phyloP scores from a whole-genome alignment of 2,329 filamentous ascomycete species.

The Phaeosphaeriaceae sp. region DNA sequence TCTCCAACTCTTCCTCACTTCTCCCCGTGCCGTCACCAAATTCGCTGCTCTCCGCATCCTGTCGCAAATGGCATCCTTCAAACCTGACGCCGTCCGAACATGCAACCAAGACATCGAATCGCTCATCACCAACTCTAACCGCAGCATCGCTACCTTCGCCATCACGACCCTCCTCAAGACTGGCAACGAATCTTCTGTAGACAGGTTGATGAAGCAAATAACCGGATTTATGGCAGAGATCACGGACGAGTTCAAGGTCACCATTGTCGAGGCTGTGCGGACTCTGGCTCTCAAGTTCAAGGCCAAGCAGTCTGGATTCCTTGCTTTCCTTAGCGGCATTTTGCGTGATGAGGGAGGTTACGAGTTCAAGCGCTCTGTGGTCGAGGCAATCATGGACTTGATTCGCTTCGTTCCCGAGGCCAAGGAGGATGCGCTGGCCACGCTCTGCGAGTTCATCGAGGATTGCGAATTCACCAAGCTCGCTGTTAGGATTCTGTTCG shows the following conservation, averaged over 20 bases:
- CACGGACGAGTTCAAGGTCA: constrained; percentile 99
- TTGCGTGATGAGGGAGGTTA: constrained; percentile 96
- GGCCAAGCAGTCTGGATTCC: constrained; percentile 96
- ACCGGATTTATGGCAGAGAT: constrained; percentile 98
- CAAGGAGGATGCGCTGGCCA: constrained; percentile 82
- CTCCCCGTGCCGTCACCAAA: constrained; percentile 93
- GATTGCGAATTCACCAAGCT: constrained; percentile 99
- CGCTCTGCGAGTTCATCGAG: constrained; percentile 98
- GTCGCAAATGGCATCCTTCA: constrained; percentile 95
- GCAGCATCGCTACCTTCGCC: constrained; percentile 96
- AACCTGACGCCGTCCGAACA: constrained; percentile 86
- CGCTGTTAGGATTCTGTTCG: constrained; percentile 90
- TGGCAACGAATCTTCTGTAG: constrained; percentile 95
- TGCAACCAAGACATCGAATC: constrained; percentile 98
- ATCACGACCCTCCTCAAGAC: constrained; percentile 98
- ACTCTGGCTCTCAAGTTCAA: constrained; percentile 98
- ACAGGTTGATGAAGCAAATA: constrained; percentile 98
- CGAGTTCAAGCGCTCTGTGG: constrained; percentile 96
- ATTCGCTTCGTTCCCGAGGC: constrained; percentile 98
- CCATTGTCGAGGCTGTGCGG: constrained; percentile 97
- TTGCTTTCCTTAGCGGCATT: constrained; percentile 96
- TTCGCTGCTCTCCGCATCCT: constrained; percentile 96
- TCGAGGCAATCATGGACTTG: constrained; percentile 98
- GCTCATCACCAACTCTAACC: constrained; percentile 94
- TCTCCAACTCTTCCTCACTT: constrained; percentile 94